phyloP scores from a whole-genome alignment of 345 rosid species.

The Populus alba region DNA sequence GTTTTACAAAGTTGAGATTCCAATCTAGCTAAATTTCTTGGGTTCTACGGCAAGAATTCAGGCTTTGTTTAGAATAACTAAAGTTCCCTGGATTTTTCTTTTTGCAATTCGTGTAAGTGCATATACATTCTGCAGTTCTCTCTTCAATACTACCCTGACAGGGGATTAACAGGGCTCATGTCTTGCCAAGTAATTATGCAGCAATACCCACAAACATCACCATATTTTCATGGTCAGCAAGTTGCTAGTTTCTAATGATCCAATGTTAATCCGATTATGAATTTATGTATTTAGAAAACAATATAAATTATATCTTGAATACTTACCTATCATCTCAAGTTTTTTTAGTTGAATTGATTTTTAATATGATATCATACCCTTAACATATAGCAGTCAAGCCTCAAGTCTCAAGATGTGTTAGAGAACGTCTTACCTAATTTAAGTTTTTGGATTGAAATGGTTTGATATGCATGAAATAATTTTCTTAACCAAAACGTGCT shows the following conservation, averaged over 20 bases:
- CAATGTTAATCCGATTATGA: background rate
- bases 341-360: too few relatives aligned
- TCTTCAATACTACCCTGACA: background rate
- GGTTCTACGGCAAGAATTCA: slow-evolving; percentile 17
- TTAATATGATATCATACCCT: too few relatives aligned
- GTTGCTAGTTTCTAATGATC: background rate
- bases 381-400: too few relatives aligned
- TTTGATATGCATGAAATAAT: background rate
- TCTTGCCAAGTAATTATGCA: background rate
- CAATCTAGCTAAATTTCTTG: slow-evolving; percentile 23
- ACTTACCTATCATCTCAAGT: too few relatives aligned
- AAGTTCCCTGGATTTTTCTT: background rate
- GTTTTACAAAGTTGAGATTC: slow-evolving; percentile 38
- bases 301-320: too few relatives aligned
- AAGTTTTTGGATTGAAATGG: too few relatives aligned
- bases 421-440: too few relatives aligned
- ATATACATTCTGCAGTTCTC: background rate
- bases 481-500: background rate
- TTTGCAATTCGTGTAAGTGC: too few relatives aligned
- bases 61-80: background rate
- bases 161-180: too few relatives aligned
- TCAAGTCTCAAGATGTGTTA: too few relatives aligned
- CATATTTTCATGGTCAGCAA: background rate
- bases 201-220: background rate
- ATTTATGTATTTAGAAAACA: rapidly evolving